Evolutionary conservation across 495 filamentous ascomycete species (phyloP).

Genomic region (Staphylotrichum longicolle): DNA sequence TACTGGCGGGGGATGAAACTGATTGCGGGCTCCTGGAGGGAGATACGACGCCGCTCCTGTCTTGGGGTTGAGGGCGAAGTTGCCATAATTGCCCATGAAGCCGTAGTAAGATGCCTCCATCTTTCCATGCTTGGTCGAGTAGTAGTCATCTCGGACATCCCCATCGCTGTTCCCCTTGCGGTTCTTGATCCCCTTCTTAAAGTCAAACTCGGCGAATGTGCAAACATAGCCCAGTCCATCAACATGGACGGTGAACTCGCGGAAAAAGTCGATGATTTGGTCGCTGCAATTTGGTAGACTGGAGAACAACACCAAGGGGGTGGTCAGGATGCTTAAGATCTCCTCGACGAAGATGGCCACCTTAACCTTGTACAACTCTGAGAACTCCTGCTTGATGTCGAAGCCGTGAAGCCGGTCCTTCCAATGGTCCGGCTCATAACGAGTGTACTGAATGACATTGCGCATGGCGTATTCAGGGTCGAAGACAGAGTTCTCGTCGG

Average conservation of each 20-base stretch:
- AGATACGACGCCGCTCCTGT: conserved; percentile 49
- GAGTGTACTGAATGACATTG: conserved; percentile 86
- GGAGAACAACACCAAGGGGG: conserved; percentile 84
- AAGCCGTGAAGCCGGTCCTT: conserved; percentile 83
- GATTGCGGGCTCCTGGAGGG: conserved; percentile 49
- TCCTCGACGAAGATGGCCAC: conserved; percentile 89
- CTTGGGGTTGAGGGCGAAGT: conserved; percentile 70
- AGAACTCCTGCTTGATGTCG: conserved; percentile 80
- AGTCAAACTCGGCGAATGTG: conserved; percentile 97
- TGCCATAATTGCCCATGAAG: conserved; percentile 85
- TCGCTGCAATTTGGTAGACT: conserved; percentile 88
- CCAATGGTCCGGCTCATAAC: conserved; percentile 87
- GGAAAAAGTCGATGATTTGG: conserved; percentile 93
- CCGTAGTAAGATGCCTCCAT: conserved; percentile 94
- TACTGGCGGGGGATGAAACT: conserved; percentile 75
- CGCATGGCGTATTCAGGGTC: conserved; percentile 86
- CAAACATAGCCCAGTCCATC: conserved; percentile 95
- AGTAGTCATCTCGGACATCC: conserved; percentile 87
- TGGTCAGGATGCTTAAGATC: conserved; percentile 85
- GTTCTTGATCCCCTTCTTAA: conserved; percentile 74
- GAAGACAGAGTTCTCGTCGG: conserved; percentile 84
- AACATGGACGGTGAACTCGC: conserved; percentile 95
- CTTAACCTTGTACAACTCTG: conserved; percentile 82
- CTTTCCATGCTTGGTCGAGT: conserved; percentile 91
- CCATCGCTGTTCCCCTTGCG: conserved; percentile 31